phyloP scores from a whole-genome alignment of 345 rosid species.

The Bretschneidera sinensis region DNA sequence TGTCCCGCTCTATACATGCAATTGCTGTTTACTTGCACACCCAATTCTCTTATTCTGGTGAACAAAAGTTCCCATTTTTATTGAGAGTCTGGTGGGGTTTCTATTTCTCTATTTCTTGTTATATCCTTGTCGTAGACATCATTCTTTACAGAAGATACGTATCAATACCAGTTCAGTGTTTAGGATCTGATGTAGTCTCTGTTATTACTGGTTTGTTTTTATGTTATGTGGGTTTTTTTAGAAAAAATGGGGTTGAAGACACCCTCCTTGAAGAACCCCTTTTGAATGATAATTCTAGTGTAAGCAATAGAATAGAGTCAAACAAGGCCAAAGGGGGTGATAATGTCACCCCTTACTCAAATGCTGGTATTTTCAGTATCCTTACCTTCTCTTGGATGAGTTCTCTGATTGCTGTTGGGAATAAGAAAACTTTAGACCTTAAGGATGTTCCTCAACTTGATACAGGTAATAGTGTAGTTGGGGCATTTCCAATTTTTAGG shows the following conservation, averaged over 20 bases:
- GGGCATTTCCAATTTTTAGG: slow-evolving; percentile 34
- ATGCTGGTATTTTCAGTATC: slow-evolving; percentile 38
- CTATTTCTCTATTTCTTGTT: slow-evolving; percentile 52
- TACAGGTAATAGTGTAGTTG: slow-evolving; percentile 36
- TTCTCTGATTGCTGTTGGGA: slow-evolving; percentile 52
- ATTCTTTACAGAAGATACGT: slow-evolving; percentile 28
- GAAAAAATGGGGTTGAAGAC: slow-evolving; percentile 25
- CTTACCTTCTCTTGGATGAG: slow-evolving; percentile 65
- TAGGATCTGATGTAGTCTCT: slow-evolving; percentile 37
- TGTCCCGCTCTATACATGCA: no score
- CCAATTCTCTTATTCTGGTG: slow-evolving; percentile 24
- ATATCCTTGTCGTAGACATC: slow-evolving; percentile 48
- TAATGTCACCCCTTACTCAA: slow-evolving; percentile 41
- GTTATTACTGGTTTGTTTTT: slow-evolving; percentile 37
- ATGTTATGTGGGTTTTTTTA: slow-evolving; percentile 41
- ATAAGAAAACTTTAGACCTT: slow-evolving; percentile 49
- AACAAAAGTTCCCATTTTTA: slow-evolving; percentile 35
- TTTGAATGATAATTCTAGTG: slow-evolving; percentile 28
- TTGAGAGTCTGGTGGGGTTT: slow-evolving; percentile 75
- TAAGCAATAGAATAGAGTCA: slow-evolving; percentile 8
- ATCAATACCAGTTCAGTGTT: slow-evolving; percentile 23
- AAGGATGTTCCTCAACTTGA: slow-evolving; percentile 69
- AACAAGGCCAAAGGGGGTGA: slow-evolving; percentile 33
- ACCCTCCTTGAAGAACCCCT: slow-evolving; percentile 42
- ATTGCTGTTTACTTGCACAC: slow-evolving; percentile 32